Evolutionary conservation across 768 basidiomycete species (phyloP).

Genomic region (Kwoniella bestiolae): DNA sequence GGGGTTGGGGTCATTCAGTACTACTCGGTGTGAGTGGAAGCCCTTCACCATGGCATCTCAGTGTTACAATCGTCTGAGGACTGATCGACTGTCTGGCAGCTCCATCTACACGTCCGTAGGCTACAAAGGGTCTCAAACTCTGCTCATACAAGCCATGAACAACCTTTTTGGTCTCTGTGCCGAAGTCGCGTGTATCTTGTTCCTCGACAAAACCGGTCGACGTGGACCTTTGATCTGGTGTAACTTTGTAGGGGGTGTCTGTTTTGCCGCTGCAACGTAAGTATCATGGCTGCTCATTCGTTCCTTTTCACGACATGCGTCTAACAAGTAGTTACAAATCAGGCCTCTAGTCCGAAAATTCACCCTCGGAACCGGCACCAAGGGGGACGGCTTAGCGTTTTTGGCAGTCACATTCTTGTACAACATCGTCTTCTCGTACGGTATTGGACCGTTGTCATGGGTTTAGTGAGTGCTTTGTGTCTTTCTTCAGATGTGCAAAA

Average conservation of each 20-base stretch:
- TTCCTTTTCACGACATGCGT: background rate
- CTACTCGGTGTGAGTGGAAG: constrained; percentile 56
- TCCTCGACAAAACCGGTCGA: constrained; percentile 71
- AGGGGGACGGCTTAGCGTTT: constrained; percentile 29
- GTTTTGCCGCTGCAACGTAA: constrained; percentile 42
- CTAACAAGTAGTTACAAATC: background rate
- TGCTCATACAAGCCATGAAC: constrained; percentile 75
- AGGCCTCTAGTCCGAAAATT: constrained; percentile 22
- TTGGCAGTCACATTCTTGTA: constrained; percentile 58
- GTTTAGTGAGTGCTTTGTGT: constrained; percentile 35
- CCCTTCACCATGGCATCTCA: background rate
- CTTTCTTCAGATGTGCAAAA: too few relatives aligned
- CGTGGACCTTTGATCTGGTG: constrained; percentile 58
- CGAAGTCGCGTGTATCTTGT: constrained; percentile 66
- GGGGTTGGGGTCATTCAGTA: constrained; percentile 66
- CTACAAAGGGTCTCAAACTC: constrained; percentile 28
- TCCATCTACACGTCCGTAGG: constrained; percentile 19
- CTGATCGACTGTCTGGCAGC: background rate
- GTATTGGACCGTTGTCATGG: constrained; percentile 64
- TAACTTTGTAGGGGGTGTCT: constrained; percentile 29
- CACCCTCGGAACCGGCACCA: constrained; percentile 11
- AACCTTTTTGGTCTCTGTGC: constrained; percentile 68
- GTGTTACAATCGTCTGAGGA: too few relatives aligned
- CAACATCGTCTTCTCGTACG: constrained; percentile 70
- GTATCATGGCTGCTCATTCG: background rate